Evolutionary conservation across 768 basidiomycete genomes (phyloP).

Genomic region (Lentinula aciculospora): DNA sequence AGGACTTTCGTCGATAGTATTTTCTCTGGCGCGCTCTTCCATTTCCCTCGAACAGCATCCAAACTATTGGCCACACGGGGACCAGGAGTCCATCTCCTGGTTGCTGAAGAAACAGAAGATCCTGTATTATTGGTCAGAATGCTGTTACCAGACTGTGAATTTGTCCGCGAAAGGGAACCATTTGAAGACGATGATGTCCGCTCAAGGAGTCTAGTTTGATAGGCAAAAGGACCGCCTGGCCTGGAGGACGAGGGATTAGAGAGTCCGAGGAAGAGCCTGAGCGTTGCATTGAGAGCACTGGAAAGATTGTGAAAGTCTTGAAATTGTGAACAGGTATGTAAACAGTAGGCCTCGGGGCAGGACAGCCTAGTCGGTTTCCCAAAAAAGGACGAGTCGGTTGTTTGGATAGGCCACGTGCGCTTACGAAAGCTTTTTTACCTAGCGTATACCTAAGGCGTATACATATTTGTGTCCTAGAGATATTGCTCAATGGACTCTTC

Average conservation of each 20-base stretch:
- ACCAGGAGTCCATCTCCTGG: conserved; percentile 61
- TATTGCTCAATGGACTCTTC: no score
- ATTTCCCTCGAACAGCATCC: conserved; percentile 63
- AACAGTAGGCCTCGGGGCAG: no score
- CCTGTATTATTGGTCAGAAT: conserved; percentile 39
- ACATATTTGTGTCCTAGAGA: no score
- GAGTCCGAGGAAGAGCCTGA: conserved; percentile 29
- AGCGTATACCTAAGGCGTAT: no score
- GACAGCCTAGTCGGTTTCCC: no score
- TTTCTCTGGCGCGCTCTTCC: conserved; percentile 66
- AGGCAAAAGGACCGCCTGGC: conserved; percentile 59
- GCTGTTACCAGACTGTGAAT: conserved; percentile 39
- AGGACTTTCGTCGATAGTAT: conserved; percentile 22
- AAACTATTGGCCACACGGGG: conserved; percentile 67
- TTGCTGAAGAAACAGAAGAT: conserved; percentile 33
- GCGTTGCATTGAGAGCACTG: no score
- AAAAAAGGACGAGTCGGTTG: no score
- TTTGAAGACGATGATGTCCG: conserved; percentile 54
- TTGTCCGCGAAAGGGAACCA: conserved; percentile 48
- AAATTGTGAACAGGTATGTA: no score
- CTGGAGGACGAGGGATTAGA: conserved; percentile 26
- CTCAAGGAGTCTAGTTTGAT: conserved; percentile 79
- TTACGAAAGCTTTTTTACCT: no score
- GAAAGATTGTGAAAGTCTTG: no score
- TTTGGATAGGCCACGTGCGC: no score